phyloP scores from a whole-genome alignment of 1,284 basidiomycete species.

The Malassezia nana region DNA sequence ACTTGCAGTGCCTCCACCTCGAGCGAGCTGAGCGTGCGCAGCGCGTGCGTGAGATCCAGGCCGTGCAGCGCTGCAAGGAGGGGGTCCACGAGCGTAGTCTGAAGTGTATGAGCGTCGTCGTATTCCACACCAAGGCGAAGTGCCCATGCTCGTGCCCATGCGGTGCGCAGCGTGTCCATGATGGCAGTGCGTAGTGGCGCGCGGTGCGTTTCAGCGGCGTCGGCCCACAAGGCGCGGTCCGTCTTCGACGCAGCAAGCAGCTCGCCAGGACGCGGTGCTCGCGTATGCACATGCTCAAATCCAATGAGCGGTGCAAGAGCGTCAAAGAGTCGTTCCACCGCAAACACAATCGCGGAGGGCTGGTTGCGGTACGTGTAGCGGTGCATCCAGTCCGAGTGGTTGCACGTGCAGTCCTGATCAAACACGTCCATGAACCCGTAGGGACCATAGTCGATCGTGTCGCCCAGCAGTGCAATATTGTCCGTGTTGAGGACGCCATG shows the following conservation, averaged over 20 bases:
- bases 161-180: constrained; percentile 23
- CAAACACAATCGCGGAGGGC: constrained; percentile 51
- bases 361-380: constrained; percentile 65
- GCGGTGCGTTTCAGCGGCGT: constrained; percentile 20
- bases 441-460: constrained; percentile 72
- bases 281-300: constrained; percentile 40
- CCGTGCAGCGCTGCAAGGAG: constrained; percentile 24
- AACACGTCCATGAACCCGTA: constrained; percentile 74
- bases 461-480: constrained; percentile 63
- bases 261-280: constrained; percentile 37
- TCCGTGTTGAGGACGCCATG: constrained; percentile 83
- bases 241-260: constrained; percentile 15
- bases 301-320: constrained; percentile 24
- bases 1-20: background rate
- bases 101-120: constrained; percentile 11
- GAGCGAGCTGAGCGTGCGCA: constrained; percentile 20
- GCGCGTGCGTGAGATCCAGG: constrained; percentile 28
- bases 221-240: constrained; percentile 27
- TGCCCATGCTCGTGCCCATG: constrained; percentile 32
- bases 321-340: constrained; percentile 19
- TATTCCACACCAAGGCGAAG: constrained; percentile 25
- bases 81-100: constrained; percentile 20
- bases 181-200: constrained; percentile 26
- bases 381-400: constrained; percentile 76
- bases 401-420: constrained; percentile 76